A percentile compares a stretch with the other conserved stretches of the same genome.
These are phyloP conservation scores for Strobilomyces confusus DNA, from an alignment of 768 basidiomycete genomes.

Conservation along the genomic window DNA sequence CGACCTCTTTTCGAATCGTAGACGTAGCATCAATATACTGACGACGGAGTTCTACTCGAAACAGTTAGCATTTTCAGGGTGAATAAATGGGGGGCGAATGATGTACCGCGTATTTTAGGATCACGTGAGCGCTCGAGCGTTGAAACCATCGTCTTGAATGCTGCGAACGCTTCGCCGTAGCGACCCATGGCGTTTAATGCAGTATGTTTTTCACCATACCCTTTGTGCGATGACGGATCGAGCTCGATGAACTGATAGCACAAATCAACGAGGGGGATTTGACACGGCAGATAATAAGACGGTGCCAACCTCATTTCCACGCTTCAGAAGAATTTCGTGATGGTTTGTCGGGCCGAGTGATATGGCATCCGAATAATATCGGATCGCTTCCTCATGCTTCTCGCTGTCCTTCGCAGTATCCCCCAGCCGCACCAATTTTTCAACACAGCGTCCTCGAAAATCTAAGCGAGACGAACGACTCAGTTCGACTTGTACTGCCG, in stretches of 20 bases:
- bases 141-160: not conserved
- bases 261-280: not conserved
- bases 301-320: not conserved
- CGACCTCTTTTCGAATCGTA: not conserved
- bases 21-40: not conserved
- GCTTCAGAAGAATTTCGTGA: not conserved
- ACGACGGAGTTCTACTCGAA: not conserved
- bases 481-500: not conserved
- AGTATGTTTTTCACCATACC: not conserved
- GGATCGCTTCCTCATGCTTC: not conserved
- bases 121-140: not conserved
- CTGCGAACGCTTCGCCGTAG: not conserved
- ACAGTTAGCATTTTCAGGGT: not conserved
- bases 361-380: not conserved
- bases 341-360: not conserved
- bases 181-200: not conserved
- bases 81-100: not conserved
- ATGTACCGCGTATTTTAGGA: not conserved
- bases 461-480: not conserved
- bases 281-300: not conserved
- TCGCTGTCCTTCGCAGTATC: not conserved
- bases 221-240: too few relatives aligned
- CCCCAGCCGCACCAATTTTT: not conserved
- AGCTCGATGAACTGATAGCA: not conserved
- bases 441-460: not conserved